Evolutionary conservation across 495 filamentous ascomycete genomes (phyloP).

Genomic region (Trichocladium antarcticum): DNA sequence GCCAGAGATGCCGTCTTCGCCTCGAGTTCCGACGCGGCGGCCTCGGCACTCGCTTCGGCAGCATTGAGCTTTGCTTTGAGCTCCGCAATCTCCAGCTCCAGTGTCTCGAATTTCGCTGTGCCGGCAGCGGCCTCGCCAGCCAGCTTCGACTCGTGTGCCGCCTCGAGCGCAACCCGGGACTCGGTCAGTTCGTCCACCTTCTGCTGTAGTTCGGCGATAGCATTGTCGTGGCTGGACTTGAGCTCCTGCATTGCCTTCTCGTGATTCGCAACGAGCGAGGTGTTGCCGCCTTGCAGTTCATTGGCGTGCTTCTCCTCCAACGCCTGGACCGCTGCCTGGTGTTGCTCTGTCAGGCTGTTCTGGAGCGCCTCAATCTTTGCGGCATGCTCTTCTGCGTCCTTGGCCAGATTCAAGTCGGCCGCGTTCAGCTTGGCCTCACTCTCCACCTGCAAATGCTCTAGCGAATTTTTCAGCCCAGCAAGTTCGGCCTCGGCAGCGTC

Average conservation of each 20-base stretch:
- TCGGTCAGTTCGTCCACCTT: slow-evolving; percentile 34
- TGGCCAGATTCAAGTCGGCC: slow-evolving; percentile 22
- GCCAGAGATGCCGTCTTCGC: slow-evolving; percentile 24
- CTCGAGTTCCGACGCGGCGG: slow-evolving; percentile 32
- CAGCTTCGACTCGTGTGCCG: slow-evolving; percentile 23
- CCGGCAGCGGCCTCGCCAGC: slow-evolving; percentile 22
- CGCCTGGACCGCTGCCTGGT: slow-evolving; percentile 29
- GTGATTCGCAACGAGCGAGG: slow-evolving; percentile 22
- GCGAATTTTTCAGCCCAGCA: slow-evolving; percentile 31
- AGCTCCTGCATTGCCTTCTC: slow-evolving; percentile 32
- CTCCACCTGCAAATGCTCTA: slow-evolving; percentile 33
- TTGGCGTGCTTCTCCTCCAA: slow-evolving; percentile 34
- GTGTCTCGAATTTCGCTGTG: slow-evolving; percentile 26
- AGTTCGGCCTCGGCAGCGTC: slow-evolving; percentile 33
- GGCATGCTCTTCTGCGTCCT: slow-evolving; percentile 31
- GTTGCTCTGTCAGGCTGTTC: slow-evolving; percentile 32
- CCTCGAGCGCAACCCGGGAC: slow-evolving; percentile 19
- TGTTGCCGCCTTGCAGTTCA: slow-evolving; percentile 29
- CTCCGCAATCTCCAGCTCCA: slow-evolving; percentile 34
- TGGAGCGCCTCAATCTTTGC: slow-evolving; percentile 32
- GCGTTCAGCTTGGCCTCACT: slow-evolving; percentile 29
- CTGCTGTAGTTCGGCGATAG: slow-evolving; percentile 32
- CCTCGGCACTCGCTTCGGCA: slow-evolving; percentile 26
- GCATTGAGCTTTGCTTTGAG: slow-evolving; percentile 30
- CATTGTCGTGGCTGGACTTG: slow-evolving; percentile 31